These are phyloP conservation scores for Halophytophthora batemanensis DNA, from an alignment of 352 stramenopile species.

Conservation along the genomic window DNA sequence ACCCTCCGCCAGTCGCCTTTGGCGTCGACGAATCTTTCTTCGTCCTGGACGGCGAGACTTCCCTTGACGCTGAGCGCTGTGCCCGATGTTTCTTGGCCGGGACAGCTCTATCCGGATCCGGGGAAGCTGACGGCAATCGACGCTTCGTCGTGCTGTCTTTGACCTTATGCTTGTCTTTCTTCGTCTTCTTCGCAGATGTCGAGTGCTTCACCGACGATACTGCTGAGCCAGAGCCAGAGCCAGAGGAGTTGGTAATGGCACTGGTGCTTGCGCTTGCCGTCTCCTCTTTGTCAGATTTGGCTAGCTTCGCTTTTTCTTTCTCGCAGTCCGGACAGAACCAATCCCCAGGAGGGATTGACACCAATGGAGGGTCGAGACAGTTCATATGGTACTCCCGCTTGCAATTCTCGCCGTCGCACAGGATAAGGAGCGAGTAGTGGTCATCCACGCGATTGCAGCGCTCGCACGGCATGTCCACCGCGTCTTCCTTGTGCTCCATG, in stretches of 20 bases:
- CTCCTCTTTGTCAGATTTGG: conserved; percentile 25
- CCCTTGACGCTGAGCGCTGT: conserved; percentile 36
- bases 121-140: conserved; percentile 41
- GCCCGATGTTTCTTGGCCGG: conserved; percentile 47
- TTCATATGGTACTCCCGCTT: conserved; percentile 88
- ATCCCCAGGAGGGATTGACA: conserved; percentile 55
- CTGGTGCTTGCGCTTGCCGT: conserved; percentile 10
- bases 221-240: conserved; percentile 12
- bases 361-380: conserved; percentile 66
- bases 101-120: conserved; percentile 25
- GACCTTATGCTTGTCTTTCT: conserved; percentile 62
- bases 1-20: conserved; percentile 21
- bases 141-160: conserved; percentile 56
- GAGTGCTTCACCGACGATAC: conserved; percentile 5
- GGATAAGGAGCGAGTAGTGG: conserved; percentile 77
- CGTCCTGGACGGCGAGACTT: conserved; percentile 33
- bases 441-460: conserved; percentile 79
- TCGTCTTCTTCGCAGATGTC: conserved; percentile 29
- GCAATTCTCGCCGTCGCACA: conserved; percentile 82
- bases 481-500: conserved; percentile 63
- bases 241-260: conserved; percentile 1
- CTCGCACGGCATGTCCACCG: conserved; percentile 78
- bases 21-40: conserved; percentile 30
- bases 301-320: conserved; percentile 33
- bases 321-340: conserved; percentile 78